phyloP scores from a whole-genome alignment of 2,329 filamentous ascomycete genomes.

The Aspergillus aculeatinus region DNA sequence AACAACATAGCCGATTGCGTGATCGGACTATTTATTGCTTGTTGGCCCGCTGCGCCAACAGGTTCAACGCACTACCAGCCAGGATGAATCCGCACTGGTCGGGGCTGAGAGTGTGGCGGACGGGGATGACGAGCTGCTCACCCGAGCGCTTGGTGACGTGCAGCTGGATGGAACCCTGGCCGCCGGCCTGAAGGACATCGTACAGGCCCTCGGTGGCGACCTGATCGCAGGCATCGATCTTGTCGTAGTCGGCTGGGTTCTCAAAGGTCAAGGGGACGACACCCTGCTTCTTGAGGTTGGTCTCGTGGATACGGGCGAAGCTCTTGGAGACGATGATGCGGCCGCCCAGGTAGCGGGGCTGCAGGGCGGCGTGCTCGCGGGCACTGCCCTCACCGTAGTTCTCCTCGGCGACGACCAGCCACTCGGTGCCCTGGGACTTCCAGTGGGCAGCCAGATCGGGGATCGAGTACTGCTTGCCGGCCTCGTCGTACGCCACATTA shows the following conservation, averaged over 20 bases:
- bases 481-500: constrained; percentile 85
- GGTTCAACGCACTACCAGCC: constrained; percentile 88
- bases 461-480: constrained; percentile 73
- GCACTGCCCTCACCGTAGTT: constrained; percentile 95
- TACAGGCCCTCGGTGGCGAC: constrained; percentile 80
- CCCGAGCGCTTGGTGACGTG: constrained; percentile 45
- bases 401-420: constrained; percentile 95
- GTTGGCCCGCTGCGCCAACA: constrained; percentile 61
- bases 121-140: constrained; percentile 67
- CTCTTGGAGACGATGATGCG: constrained; percentile 80
- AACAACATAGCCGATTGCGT: too few relatives aligned
- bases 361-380: constrained; percentile 83
- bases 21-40: not conserved
- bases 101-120: constrained; percentile 83
- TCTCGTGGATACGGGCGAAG: constrained; percentile 92
- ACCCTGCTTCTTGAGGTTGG: constrained; percentile 95
- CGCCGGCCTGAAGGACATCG: constrained; percentile 63
- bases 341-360: constrained; percentile 86
- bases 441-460: constrained; percentile 83
- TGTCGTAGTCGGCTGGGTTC: constrained; percentile 83
- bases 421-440: constrained; percentile 72
- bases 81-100: constrained; percentile 92
- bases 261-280: constrained; percentile 91
- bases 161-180: constrained; percentile 23
- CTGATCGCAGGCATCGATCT: constrained; percentile 76